Evolutionary conservation across 208 protist genomes (phyloP), one percentile per base, ranked within the genome.

Genomic region (Wallacemonas sp.): DNA sequence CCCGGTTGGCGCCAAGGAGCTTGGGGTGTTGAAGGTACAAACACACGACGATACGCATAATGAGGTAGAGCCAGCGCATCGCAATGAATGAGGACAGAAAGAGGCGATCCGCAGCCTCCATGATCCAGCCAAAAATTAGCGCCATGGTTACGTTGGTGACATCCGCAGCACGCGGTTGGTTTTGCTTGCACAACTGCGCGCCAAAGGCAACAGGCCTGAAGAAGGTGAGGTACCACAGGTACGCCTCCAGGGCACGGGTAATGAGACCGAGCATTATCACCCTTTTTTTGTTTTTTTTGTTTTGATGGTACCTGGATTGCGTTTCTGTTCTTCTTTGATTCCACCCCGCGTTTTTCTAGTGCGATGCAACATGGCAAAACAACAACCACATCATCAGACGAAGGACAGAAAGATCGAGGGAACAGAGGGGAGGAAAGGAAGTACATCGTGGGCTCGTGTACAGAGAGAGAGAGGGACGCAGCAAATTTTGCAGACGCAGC

Each of bases 101-200:
- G 11, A 87, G 20, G 2, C 57, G 63, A 54, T 92, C 89, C 1
- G 70, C 70, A 23, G 90, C 50, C 50, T 89, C 80, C 29, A 91
- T 57, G 14, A 89, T 42, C 79, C 83, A 90, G 16, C 75, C 46
- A 61, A 94, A 81, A 49, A 94, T 81, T 57, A 94, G 72, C 20
- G 83, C 78, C 61, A 94, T 69, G 18, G 81, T 85, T 11, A 81
- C 61, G 57, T 94, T 94, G 5, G 86, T 83, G 1, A 92, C 76
- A 44, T 89, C 81, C 18, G 39, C 33, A 10, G 79, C 46, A 45
- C 90, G 68, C 2, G 85, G 80, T 12, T 69, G n/a, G 8, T 41
- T 32, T 10, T 67, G 54, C 25, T 67, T 64, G 67, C 78, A 91
- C 23, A 94, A 68, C 67, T 87, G 74, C n/a, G 75, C 74, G 18